Percentiles rank a stretch among this genome's conserved stretches.
These are phyloP conservation scores for Talaromyces thailandensis DNA, from an alignment of 495 filamentous ascomycete genomes.

Conservation along the genomic window DNA sequence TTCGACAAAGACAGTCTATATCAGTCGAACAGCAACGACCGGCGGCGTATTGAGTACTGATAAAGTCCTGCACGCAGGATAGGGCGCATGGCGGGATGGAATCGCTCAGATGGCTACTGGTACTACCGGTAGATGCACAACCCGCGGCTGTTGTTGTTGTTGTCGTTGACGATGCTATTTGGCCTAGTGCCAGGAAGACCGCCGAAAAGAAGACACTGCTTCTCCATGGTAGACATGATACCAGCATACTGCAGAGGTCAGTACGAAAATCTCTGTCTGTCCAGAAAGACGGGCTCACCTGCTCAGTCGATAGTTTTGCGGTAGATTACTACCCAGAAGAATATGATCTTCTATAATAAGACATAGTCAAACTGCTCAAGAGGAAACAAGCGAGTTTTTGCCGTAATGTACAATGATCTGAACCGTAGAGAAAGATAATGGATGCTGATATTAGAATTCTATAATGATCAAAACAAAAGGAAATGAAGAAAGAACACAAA, in stretches of 20 bases:
- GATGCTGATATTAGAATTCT: background rate
- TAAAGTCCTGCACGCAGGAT: constrained; percentile 52
- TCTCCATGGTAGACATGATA: constrained; percentile 18
- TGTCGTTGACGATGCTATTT: background rate
- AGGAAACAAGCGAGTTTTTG: background rate
- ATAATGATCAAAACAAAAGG: background rate
- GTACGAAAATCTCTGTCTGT: constrained; percentile 16
- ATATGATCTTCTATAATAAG: background rate
- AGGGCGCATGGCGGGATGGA: constrained; percentile 57
- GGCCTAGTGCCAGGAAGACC: constrained; percentile 3
- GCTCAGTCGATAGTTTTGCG: background rate
- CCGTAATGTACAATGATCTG: background rate
- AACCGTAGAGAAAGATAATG: background rate
- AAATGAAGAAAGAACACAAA: background rate
- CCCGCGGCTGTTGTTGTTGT: background rate
- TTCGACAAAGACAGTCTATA: constrained; percentile 54
- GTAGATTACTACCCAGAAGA: constrained; percentile 1
- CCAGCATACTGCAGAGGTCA: constrained; percentile 25
- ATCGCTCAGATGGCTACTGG: constrained; percentile 15
- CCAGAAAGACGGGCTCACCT: background rate
- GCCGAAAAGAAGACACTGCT: constrained; percentile 3
- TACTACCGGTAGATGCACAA: background rate
- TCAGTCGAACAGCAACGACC: constrained; percentile 38
- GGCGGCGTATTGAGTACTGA: constrained; percentile 46
- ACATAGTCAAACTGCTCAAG: constrained; percentile 3